phyloP scores from a whole-genome alignment of 139 green algal species.

The Ulvella scutata region DNA sequence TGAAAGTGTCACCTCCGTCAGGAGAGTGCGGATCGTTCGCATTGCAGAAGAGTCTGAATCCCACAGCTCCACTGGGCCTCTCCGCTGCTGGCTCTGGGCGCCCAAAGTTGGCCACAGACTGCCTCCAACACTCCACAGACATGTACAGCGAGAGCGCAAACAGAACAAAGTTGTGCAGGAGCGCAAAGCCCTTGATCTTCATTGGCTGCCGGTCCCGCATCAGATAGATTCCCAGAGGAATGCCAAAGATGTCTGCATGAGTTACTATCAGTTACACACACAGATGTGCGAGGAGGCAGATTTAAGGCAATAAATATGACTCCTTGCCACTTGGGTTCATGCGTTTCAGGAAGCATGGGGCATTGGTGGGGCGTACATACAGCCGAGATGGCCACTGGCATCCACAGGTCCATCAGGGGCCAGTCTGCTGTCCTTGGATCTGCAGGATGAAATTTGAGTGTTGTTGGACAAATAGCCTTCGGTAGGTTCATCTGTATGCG shows the following conservation, averaged over 20 bases:
- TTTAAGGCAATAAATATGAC: no score
- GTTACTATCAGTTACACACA: not conserved
- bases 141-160: constrained; percentile 20
- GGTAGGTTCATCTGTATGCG: no score
- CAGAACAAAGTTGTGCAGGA: constrained; percentile 24
- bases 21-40: not conserved
- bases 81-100: not conserved
- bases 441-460: no score
- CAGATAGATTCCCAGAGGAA: constrained; percentile 10
- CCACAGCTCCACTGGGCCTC: constrained; percentile 9
- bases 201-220: constrained; percentile 23
- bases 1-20: constrained; percentile 8
- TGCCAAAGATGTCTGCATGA: constrained; percentile 14
- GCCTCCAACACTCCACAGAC: constrained; percentile 12
- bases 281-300: not conserved
- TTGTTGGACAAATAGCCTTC: no score
- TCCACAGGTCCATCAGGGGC: constrained; percentile 15
- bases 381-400: constrained; percentile 5
- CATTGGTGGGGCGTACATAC: constrained; percentile 8
- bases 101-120: constrained; percentile 4
- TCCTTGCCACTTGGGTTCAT: no score
- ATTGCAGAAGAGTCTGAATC: constrained; percentile 13
- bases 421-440: constrained; percentile 14
- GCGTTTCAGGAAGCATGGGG: no score
- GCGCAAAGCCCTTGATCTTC: constrained; percentile 14